Base-by-base conservation (phyloP, 306 rosid genomes). In the Vigna nakashimae region DNA sequence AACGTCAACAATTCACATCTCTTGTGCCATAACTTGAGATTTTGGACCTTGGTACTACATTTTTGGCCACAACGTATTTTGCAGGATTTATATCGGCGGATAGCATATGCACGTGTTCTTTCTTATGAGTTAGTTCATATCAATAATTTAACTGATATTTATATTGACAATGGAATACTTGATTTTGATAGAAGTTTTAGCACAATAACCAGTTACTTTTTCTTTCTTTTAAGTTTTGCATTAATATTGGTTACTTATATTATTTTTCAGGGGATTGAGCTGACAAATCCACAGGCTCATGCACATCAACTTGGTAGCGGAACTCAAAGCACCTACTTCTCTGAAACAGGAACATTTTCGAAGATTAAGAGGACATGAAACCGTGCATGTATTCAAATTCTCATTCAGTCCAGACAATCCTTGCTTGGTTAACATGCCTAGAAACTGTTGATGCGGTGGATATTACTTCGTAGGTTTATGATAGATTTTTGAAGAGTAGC, bases 301-400 rank as follows among this genome's bases (percentile, higher is more conserved):
- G 90, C 89, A 26, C 93, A 94, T 83, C 98, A 92, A 86, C 93
- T 95, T 81, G 98, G 98, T 24, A 82, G 90, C 71, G 98, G 98
- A 83, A 91, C 93, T 60, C 98, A 92, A 74, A 92, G 98, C 85
- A 92, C 99, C n/a, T 95, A 95, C 81, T 92, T 95, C 74, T 95
- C 98, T 11, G 99, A 95, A 90, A 92, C 96, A 2, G 98, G 98
- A 80, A 89, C 98, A 1, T 95, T 95, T 80, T 95, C 99, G 1
- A 95, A 91, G 91, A 92, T 91, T 84, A 84, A 87, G 89, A 90
- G 92, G 88, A 88, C 85, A 73, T 95, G 82, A 82, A 90, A 63
- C 73, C 79, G 16, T 55, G 71, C 75, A 55, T 40, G 34, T 16
- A n/a, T 30, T 11, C 28, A 1, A 20, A 20, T 20, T 20, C 22